These are phyloP conservation scores for Didymellaceae sp. DNA, from an alignment of 2,329 filamentous ascomycete genomes.

Conservation along the genomic window DNA sequence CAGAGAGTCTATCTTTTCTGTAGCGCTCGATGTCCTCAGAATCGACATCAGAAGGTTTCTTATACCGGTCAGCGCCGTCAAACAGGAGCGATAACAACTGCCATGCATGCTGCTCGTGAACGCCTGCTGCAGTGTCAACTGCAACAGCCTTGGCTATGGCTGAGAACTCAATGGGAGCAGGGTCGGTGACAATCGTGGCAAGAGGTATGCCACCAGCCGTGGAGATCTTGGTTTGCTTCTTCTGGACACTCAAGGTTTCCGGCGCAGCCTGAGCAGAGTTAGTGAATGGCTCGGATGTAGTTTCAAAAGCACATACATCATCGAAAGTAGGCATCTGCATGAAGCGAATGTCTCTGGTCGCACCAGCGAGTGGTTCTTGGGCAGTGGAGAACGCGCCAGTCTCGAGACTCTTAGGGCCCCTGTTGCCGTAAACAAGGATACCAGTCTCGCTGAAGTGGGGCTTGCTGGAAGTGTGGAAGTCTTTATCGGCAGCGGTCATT, in stretches of 20 bases:
- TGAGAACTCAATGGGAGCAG: constrained; percentile 60
- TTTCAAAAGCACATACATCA: constrained; percentile 43
- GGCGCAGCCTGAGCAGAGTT: constrained; percentile 58
- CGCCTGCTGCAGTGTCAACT: constrained; percentile 45
- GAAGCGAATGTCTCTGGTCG: constrained; percentile 69
- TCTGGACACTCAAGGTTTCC: constrained; percentile 62
- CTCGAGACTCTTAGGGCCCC: constrained; percentile 51
- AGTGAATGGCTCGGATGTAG: constrained; percentile 22
- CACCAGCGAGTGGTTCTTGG: constrained; percentile 66
- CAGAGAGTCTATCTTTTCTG: constrained; percentile 68
- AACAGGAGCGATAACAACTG: constrained; percentile 86
- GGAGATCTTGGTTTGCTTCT: constrained; percentile 57
- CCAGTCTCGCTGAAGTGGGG: constrained; percentile 81
- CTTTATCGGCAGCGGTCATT: constrained; percentile 68
- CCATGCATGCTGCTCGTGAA: constrained; percentile 80
- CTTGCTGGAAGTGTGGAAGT: constrained; percentile 75
- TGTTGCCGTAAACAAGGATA: constrained; percentile 69
- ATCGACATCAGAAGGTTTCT: constrained; percentile 47
- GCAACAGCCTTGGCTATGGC: constrained; percentile 55
- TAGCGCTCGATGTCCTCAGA: constrained; percentile 50
- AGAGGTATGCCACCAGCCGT: constrained; percentile 63
- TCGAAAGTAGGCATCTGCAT: constrained; percentile 63
- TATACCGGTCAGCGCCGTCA: constrained; percentile 59
- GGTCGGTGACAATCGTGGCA: constrained; percentile 57
- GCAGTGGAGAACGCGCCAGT: constrained; percentile 61